Evolutionary conservation across 805 yeast genomes (phyloP), one percentile per base, ranked within the genome.

Genomic region (Debaryomyces castellii): DNA sequence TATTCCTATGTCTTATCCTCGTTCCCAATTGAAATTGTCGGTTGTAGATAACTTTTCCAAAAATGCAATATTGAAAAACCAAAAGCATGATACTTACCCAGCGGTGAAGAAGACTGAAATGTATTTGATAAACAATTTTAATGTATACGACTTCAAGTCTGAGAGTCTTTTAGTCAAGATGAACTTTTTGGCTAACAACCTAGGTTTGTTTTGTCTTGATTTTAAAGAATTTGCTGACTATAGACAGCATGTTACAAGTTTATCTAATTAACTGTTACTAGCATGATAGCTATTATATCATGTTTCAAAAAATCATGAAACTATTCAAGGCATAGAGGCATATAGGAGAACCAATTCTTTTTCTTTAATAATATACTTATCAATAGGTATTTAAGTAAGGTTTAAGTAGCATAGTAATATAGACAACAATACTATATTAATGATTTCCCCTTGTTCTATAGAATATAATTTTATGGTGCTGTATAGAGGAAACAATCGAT

Each of bases 1-100:
- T 1, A 60, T 72, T 14, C 76, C 75, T 1, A 54, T 48, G 2
- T 48, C 56, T 30, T 71, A 66, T 43, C 77, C 77, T 1, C 52
- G 59, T n/a, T 24, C 44, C 1, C 46, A 51, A 3, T 45, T 61
- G 1, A 44, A 46, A 9, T 49, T 69, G 8, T 55, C 52, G 17
- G 49, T 69, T 3, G 63, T 68, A 8, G 53, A 59, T 33, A 66
- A 59, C 50, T 66, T 61, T 59, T 64, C 63, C 43, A 57, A 59
- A 39, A 62, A 62, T 47, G 53, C 64, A 20, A 51, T 66, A 34
- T 49, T 63, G 10, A 64, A 65, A 32, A 52, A 58, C 44, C 52
- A 40, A 9, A 38, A 39, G 48, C 35, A 49, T 44, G 34, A 48
- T 30, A 20, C 37, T 45, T 23, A 48, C 54, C 3, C 48, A 37